These are phyloP conservation scores for Hippophae gyantsensis DNA, from an alignment of 306 rosid genomes.

Conservation along the genomic window DNA sequence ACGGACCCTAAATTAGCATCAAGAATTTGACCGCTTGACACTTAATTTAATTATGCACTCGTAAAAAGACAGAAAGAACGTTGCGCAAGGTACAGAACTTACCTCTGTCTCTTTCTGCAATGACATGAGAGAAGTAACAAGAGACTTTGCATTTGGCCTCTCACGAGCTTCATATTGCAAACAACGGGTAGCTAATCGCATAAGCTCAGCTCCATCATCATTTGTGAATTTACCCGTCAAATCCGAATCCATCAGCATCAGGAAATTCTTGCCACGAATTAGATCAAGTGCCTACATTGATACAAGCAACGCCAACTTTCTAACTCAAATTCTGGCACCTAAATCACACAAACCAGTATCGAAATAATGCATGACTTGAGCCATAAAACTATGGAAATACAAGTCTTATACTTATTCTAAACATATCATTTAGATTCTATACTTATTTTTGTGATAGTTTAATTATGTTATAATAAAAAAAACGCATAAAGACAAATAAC, in stretches of 20 bases:
- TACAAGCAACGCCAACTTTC: constrained; percentile 5
- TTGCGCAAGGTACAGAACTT: background rate
- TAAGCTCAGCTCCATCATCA: constrained; percentile 93
- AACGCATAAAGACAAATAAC: too few species aligned
- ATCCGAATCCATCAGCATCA: constrained; percentile 95
- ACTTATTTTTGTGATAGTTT: too few species aligned
- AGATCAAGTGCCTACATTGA: constrained; percentile 72
- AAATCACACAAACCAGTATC: background rate
- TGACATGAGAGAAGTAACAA: constrained; percentile 59
- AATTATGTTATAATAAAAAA: too few species aligned
- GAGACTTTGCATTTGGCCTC: constrained; percentile 91
- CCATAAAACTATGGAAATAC: background rate
- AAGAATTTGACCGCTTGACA: too few species aligned
- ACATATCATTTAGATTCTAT: too few species aligned
- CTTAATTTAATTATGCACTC: background rate
- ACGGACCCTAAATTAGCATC: too few species aligned
- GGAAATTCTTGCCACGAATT: constrained; percentile 82
- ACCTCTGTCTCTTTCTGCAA: constrained; percentile 97
- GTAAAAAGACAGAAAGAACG: background rate
- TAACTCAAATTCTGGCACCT: background rate
- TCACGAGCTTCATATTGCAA: constrained; percentile 95
- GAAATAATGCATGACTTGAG: background rate
- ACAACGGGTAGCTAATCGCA: constrained; percentile 88
- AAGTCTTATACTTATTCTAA: too few species aligned
- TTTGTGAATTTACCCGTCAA: constrained; percentile 89